A percentile compares a stretch with the other conserved stretches of the same genome.
Conservation (phyloP, 768 basidiomycete genomes). For the Imleria badia region DNA sequence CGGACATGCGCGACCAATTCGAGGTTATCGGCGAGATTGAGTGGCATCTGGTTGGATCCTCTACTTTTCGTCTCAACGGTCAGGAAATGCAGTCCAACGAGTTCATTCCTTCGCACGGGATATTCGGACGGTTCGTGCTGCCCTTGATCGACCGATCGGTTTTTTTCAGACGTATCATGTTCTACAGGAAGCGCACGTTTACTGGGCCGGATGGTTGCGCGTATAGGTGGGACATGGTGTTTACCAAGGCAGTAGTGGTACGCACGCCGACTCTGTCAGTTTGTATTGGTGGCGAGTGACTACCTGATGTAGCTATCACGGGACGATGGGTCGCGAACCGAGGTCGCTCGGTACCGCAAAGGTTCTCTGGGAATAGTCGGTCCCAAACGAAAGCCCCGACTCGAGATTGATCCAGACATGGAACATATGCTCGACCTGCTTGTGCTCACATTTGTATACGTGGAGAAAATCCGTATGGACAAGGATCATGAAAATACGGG, state of each 20-base stretch:
- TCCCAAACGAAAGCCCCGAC: slow-evolving; percentile 14
- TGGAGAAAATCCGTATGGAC: slow-evolving; percentile 32
- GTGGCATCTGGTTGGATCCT: slow-evolving; percentile 31
- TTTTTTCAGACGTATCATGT: background rate
- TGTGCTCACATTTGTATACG: slow-evolving; percentile 32
- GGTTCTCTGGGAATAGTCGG: slow-evolving; percentile 21
- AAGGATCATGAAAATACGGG: slow-evolving; percentile 13
- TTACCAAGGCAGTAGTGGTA: slow-evolving; percentile 11
- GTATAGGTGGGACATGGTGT: slow-evolving; percentile 35
- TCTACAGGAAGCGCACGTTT: slow-evolving; percentile 29
- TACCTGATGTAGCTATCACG: slow-evolving; percentile 16
- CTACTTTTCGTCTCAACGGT: slow-evolving; percentile 31
- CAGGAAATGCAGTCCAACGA: slow-evolving; percentile 23
- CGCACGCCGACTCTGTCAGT: background rate
- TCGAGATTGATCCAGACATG: slow-evolving; percentile 20
- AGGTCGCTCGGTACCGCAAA: slow-evolving; percentile 23
- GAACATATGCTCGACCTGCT: slow-evolving; percentile 29
- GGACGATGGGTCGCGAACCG: slow-evolving; percentile 11
- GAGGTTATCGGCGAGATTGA: slow-evolving; percentile 35
- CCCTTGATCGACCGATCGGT: background rate
- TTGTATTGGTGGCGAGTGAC: background rate
- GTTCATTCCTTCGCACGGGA: slow-evolving; percentile 25
- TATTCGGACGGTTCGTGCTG: slow-evolving; percentile 22
- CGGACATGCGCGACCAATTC: slow-evolving; percentile 31
- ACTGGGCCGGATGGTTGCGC: slow-evolving; percentile 32